These are phyloP conservation scores for Drechslera avenae DNA, from an alignment of 2,329 filamentous ascomycete species.

Conservation along the genomic window DNA sequence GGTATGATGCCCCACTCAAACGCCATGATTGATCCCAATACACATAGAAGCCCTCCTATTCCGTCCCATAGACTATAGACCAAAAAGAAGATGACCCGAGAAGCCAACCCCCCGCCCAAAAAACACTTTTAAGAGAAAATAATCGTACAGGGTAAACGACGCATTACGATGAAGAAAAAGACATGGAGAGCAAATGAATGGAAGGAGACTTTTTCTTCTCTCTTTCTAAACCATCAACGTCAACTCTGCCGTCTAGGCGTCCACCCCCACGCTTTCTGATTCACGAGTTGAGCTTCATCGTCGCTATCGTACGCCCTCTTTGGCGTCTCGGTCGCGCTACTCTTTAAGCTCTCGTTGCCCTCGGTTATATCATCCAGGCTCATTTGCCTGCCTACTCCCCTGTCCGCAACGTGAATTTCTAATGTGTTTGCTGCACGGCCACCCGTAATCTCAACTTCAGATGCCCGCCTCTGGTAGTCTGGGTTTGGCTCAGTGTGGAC, in stretches of 20 bases:
- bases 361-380: conserved; percentile 33
- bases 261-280: conserved; percentile 11
- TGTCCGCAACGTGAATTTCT: conserved; percentile 12
- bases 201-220: too few relatives aligned
- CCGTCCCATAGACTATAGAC: too few relatives aligned
- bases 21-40: too few relatives aligned
- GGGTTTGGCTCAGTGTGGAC: conserved; percentile 34
- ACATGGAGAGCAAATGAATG: too few relatives aligned
- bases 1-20: too few relatives aligned
- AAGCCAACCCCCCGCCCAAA: too few relatives aligned
- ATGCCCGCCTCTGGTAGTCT: conserved; percentile 14
- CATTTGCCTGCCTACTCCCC: conserved; percentile 14
- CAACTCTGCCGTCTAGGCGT: conserved; percentile 8
- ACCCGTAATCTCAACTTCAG: conserved; percentile 18
- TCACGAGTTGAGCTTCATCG: conserved; percentile 31
- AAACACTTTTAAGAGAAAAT: too few relatives aligned
- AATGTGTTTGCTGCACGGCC: conserved; percentile 10
- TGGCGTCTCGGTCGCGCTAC: conserved; percentile 9
- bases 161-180: too few relatives aligned
- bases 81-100: too few relatives aligned
- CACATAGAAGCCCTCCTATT: too few relatives aligned
- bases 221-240: too few relatives aligned
- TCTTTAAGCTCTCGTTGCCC: conserved; percentile 31
- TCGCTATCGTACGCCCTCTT: conserved; percentile 29
- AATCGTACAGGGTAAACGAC: too few relatives aligned